Evolutionary conservation across 164 flowering plant species (phyloP), one percentile per base, ranked within the genome.

Genomic region (Sextonia rubra): DNA sequence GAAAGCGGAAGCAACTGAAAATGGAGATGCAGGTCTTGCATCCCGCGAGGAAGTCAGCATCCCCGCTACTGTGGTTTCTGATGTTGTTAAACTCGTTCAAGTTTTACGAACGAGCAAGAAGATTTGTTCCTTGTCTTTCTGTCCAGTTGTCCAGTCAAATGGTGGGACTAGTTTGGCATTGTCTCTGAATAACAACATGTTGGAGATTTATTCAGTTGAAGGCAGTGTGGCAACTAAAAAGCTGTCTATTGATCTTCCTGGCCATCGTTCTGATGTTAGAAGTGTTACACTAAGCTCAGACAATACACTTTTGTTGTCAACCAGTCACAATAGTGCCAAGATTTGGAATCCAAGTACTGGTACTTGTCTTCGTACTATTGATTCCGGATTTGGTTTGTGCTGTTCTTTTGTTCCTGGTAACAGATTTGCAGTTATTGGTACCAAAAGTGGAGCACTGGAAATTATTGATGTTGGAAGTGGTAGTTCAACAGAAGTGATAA

Each of bases 271-370:
- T 73, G 91, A 81, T 83, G 80, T 93, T 70, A 86, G 97, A 87
- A 96, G 99, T 83, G 90, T 96, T 66, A 73, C 91, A 24, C 95
- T 96, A 69, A 93, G 98, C 78, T 86, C 95, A 60, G 97, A 96
- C 79, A 92, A 88, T 76, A 85, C 87, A 15, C 88, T 91, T 74
- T 81, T 96, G 80, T 81, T 96, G 95, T 89, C 98, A 68, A 96
- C 99, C 24, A 91, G 97, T 84, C 95, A 93, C 77, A 89, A 86
- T 79, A 81, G 90, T 12, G 86, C 86, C 26, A 96, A 96, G 80
- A 84, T 96, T 71, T 96, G 99, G 98, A 96, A 93, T 71, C 97
- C 99, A 63, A 96, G 89, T 73, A 85, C 94, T 69, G 91, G 97
- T 68, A 82, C 90, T 72, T 91, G 97, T 78, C 91, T 96, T 70